These are phyloP conservation scores for Alternaria brassicae DNA, from an alignment of 2,329 filamentous ascomycete genomes.

Conservation along the genomic window DNA sequence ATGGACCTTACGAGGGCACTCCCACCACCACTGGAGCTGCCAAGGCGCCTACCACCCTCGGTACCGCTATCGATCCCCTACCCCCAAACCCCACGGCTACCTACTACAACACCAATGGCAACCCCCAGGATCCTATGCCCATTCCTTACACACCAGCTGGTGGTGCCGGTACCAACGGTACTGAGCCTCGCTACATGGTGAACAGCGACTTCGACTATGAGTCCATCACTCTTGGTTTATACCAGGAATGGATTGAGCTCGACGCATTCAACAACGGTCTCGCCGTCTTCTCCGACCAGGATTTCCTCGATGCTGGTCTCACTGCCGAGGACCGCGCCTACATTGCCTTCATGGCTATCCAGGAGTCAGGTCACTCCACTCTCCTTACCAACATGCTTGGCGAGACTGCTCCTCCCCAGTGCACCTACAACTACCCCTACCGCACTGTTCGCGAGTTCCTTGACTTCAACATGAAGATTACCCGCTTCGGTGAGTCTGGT, in stretches of 20 bases:
- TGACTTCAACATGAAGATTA: constrained; percentile 87
- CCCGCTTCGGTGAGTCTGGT: constrained; percentile 78
- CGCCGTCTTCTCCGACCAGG: constrained; percentile 69
- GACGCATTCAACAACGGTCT: constrained; percentile 83
- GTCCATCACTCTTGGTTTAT: constrained; percentile 75
- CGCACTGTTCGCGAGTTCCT: constrained; percentile 77
- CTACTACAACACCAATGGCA: constrained; percentile 74
- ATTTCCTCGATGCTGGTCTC: constrained; percentile 74
- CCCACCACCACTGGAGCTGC: constrained; percentile 75
- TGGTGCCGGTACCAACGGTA: constrained; percentile 80
- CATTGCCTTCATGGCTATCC: constrained; percentile 77
- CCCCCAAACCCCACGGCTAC: constrained; percentile 68
- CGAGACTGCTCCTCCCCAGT: constrained; percentile 71
- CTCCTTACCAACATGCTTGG: constrained; percentile 81
- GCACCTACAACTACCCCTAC: constrained; percentile 83
- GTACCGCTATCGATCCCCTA: constrained; percentile 63
- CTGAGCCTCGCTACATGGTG: constrained; percentile 75
- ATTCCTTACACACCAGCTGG: constrained; percentile 74
- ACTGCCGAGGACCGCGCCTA: constrained; percentile 72
- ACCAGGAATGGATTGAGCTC: constrained; percentile 85
- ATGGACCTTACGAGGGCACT: constrained; percentile 72
- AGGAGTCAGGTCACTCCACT: constrained; percentile 80
- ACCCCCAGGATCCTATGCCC: constrained; percentile 71
- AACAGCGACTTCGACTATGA: constrained; percentile 85
- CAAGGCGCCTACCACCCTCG: constrained; percentile 62